phyloP scores from a whole-genome alignment of 2,329 filamentous ascomycete genomes.

The Phaeomoniella chlamydospora region DNA sequence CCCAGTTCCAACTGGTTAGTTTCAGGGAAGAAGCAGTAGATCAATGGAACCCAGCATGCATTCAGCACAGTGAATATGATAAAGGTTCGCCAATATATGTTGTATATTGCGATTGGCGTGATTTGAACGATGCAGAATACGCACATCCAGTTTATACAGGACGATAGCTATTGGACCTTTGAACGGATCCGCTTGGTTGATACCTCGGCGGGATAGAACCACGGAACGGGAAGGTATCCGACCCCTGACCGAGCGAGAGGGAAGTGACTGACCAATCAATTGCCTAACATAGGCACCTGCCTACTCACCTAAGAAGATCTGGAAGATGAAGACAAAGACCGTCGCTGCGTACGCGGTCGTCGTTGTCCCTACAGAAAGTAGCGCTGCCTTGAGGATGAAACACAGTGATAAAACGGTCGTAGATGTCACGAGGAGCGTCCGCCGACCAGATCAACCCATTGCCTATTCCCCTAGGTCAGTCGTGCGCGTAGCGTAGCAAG shows the following conservation, averaged over 20 bases:
- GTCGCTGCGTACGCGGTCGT: constrained; percentile 24
- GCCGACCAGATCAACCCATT: constrained; percentile 26
- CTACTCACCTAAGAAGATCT: constrained; percentile 24
- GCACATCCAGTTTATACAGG: constrained; percentile 20
- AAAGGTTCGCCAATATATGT: constrained; percentile 17
- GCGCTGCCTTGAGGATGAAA: constrained; percentile 24
- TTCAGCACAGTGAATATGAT: constrained; percentile 15
- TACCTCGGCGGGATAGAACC: constrained; percentile 28
- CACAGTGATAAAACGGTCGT: constrained; percentile 27
- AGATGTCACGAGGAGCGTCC: constrained; percentile 24
- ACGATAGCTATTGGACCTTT: constrained; percentile 24
- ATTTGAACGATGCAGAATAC: constrained; percentile 18
- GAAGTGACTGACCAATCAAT: too few species aligned
- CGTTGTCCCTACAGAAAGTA: constrained; percentile 19
- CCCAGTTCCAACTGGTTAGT: constrained; percentile 50
- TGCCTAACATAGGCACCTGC: too few species aligned
- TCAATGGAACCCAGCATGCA: constrained; percentile 28
- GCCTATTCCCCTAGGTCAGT: neutral
- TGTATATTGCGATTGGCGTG: constrained; percentile 14
- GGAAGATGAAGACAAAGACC: constrained; percentile 31
- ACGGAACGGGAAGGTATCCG: constrained; percentile 28
- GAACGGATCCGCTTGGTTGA: constrained; percentile 25
- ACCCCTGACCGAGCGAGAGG: too few species aligned
- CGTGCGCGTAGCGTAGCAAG: neutral
- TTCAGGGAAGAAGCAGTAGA: constrained; percentile 51